Conservation (phyloP, 345 rosid species). For the Durio zibethinus region DNA sequence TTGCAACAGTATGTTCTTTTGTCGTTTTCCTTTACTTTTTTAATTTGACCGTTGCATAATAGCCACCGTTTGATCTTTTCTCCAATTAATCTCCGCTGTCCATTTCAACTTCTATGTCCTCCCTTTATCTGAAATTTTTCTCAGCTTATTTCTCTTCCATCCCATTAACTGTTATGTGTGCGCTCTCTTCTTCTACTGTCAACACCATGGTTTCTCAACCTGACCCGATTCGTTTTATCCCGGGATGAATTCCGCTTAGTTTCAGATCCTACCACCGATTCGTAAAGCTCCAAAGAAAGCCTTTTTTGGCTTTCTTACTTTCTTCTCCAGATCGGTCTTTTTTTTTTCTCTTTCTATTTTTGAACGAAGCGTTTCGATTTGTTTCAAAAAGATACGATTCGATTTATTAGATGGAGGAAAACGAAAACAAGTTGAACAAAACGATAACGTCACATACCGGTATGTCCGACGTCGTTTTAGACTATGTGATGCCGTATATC, state of each 20-base stretch:
- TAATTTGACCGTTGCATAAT: no score
- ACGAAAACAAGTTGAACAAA: constrained; percentile 27
- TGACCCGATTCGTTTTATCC: constrained; percentile 9
- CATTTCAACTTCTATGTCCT: not conserved
- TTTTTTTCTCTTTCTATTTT: not conserved
- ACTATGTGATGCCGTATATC: constrained; percentile 62
- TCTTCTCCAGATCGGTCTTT: not conserved
- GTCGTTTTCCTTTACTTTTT: not conserved
- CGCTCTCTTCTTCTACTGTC: not conserved
- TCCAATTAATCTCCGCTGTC: constrained; percentile 30
- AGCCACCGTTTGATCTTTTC: constrained; percentile 26
- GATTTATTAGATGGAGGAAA: constrained; percentile 39
- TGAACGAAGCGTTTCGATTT: not conserved
- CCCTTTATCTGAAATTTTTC: not conserved
- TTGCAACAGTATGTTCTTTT: not conserved
- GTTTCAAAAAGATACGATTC: not conserved
- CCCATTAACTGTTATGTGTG: not conserved
- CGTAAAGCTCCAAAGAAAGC: not conserved
- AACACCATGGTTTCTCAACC: not conserved
- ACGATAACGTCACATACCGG: not conserved
- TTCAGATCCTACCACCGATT: constrained; percentile 13
- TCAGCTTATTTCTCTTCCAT: not conserved
- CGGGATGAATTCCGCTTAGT: not conserved
- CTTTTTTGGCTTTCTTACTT: not conserved
- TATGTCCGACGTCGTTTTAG: constrained; percentile 56